Evolutionary conservation across 345 rosid genomes (phyloP).

Genomic region (Excoecaria agallocha): DNA sequence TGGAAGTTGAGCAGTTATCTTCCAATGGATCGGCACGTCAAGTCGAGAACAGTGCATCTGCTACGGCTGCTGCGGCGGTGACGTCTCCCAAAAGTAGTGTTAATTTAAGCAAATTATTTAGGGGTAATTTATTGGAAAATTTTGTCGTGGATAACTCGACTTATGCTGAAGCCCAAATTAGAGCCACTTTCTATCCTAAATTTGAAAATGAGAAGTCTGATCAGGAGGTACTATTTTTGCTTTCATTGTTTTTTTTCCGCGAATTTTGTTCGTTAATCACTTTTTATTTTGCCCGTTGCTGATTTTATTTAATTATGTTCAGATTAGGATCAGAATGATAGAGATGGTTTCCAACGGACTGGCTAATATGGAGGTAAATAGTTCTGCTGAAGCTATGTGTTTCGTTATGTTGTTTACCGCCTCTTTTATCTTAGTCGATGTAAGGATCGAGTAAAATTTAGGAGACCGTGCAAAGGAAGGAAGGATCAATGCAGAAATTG

Average conservation of each 20-base stretch:
- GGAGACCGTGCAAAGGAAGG: background rate
- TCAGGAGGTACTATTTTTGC: conserved; percentile 63
- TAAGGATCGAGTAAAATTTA: background rate
- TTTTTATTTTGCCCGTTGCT: background rate
- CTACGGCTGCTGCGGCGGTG: conserved; percentile 16
- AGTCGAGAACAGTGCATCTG: conserved; percentile 21
- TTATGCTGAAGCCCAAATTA: conserved; percentile 65
- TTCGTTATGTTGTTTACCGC: conserved; percentile 4
- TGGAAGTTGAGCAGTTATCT: conserved; percentile 25
- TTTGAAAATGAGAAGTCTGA: conserved; percentile 98
- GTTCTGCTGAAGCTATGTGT: background rate
- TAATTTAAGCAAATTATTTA: conserved; percentile 48
- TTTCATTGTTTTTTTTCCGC: background rate
- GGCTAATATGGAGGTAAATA: conserved; percentile 79
- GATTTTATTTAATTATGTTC: conserved; percentile 14
- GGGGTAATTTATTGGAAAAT: conserved; percentile 46
- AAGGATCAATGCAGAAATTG: background rate
- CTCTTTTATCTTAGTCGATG: background rate
- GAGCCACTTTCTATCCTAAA: conserved; percentile 97
- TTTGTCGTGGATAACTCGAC: conserved; percentile 65
- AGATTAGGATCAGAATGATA: conserved; percentile 84
- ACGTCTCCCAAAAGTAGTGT: conserved; percentile 24
- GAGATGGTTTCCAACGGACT: conserved; percentile 86
- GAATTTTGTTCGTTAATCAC: background rate
- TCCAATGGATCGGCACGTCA: conserved; percentile 22